Evolutionary conservation across 1,139 yeast genomes (phyloP), one percentile per base, ranked within the genome.

Genomic region (Sugiyamaella sp.): DNA sequence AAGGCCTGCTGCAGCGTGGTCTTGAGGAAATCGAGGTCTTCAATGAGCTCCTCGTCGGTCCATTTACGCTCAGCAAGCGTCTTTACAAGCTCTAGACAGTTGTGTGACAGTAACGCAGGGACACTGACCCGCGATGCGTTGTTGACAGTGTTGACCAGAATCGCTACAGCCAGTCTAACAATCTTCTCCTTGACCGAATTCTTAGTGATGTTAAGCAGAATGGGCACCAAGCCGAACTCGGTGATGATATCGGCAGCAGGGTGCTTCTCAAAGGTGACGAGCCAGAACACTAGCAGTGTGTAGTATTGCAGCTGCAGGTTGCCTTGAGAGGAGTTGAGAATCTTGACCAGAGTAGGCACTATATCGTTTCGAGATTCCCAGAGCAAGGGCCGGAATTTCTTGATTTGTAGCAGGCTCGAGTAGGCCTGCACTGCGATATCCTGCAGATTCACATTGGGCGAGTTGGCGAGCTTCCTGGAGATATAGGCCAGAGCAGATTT

Each of bases 121-220:
- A 90, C 80, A 49, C 85, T 79, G 43, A 63, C 63, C 53, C 63
- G 62, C 6, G 74, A 72, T 1, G 72, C 73, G 32, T 66, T 58
- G 16, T 69, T 60, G 41, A 70, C 65, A 22, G 70, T 58, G 58
- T 75, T 75, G 64, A 85, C 79, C 59, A 93, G 74, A 42, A 85
- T 82, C 1, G 96, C 86, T 38, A 89, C 78, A 20, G 95, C 78
- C 51, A 93, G 77, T 67, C 99, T 80, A 40, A 89, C 88, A 55
- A 93, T 83, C 74, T 93, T 93, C 73, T 91, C 95, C 75, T 93
- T 93, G 63, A 93, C 88, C 1, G 97, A 89, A 57, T 84, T 82
- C 67, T 86, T 87, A 52, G 86, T 79, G 53, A 89, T 74, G 54
- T 81, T 85, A 20, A 93, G 80, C 61, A 79, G 79, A 58, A 82